Evolutionary conservation across 495 filamentous ascomycete species (phyloP), one percentile per base, ranked within the genome.

Genomic region (Tuber magnatum): DNA sequence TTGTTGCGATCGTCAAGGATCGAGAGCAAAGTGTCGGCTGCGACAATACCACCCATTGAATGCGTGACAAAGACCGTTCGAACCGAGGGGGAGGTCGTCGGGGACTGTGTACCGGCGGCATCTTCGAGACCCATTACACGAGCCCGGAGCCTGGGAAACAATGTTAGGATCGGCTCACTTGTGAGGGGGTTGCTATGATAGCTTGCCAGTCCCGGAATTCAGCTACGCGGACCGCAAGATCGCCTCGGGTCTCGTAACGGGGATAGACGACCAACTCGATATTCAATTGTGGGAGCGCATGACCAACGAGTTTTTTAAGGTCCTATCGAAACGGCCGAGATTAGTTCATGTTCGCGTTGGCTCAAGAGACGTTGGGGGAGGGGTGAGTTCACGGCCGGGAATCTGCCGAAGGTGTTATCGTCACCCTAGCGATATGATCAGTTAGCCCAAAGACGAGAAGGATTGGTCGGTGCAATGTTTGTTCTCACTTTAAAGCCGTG

Each of bases 41-140:
- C 95, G 22, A 99, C 93, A 79, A 99, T 97, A 76, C 95, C 95
- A 78, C 94, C 95, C 95, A 99, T 99, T 18, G 91, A 93, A 83
- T 99, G 95, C 18, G 96, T 94, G 51, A 97, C 86, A 0, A 99
- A 85, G 77, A 97, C 88, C 38, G 91, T 91, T 80, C 88, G 92
- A 39, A 99, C 93, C 4, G 90, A 92, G 14, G 94, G 94, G 71
- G 97, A 93, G 79, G 97, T 86, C 35, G 92, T 97, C 3, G 94
- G 95, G 0, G 91, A 93, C 68, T 92, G 89, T 0, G 93, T 95
- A n/a, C 86, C 86, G 80, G 90, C 90, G 41, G 87, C 88, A 75
- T 97, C 94, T 84, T 99, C 95, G 80, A 97, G 85, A 84, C 98
- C 95, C 76, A 99, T 97, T 79, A 99, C 92, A 77, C 91, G 92